A percentile compares a stretch with the other conserved stretches of the same genome.
Conservation (phyloP, 306 rosid species). For the Lablab purpureus region DNA sequence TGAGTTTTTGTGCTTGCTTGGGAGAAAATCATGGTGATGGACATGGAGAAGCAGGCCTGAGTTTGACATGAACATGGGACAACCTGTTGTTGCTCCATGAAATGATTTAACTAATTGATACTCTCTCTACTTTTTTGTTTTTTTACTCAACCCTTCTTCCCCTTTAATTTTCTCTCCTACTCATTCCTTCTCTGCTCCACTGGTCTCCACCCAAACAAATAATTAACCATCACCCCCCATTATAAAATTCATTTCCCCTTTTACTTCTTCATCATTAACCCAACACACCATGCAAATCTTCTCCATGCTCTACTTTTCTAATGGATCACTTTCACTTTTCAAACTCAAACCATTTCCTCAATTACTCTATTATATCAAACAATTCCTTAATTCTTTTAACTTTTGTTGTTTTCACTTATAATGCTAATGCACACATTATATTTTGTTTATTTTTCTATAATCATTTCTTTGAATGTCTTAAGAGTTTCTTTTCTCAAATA, state of each 20-base stretch:
- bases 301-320: neutral
- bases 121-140: constrained; percentile 48
- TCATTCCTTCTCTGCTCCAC: constrained; percentile 42
- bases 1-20: neutral
- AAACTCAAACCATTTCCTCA: too few relatives aligned
- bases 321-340: neutral
- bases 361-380: too few relatives aligned
- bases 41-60: constrained; percentile 50
- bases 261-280: constrained; percentile 6
- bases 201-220: constrained; percentile 46
- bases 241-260: neutral
- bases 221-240: neutral
- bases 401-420: too few relatives aligned
- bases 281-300: neutral
- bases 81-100: constrained; percentile 60
- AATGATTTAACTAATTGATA: constrained; percentile 52
- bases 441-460: too few relatives aligned
- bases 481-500: too few relatives aligned
- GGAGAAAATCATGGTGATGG: constrained; percentile 49
- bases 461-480: too few relatives aligned
- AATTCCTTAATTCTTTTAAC: too few relatives aligned
- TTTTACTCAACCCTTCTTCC: constrained; percentile 47
- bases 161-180: neutral
- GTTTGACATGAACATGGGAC: constrained; percentile 62
- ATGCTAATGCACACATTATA: too few relatives aligned